phyloP scores from a whole-genome alignment of 441 rosid species.

The Erysimum cheiri region DNA sequence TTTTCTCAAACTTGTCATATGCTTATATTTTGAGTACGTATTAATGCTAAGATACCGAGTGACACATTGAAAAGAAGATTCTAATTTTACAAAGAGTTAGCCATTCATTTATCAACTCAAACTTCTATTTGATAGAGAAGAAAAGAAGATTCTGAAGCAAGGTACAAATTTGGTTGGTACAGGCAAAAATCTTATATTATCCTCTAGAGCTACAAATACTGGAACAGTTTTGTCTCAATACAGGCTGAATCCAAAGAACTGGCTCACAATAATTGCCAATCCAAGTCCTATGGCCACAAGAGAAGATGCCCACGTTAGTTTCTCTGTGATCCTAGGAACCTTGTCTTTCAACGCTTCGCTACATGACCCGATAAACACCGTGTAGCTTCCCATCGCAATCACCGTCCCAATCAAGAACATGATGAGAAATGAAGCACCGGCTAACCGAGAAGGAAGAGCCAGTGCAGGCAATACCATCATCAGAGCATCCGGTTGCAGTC shows the following conservation, averaged over 20 bases:
- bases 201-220: constrained; percentile 31
- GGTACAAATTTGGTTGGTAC: constrained; percentile 26
- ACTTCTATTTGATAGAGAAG: constrained; percentile 14
- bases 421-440: constrained; percentile 85
- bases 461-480: constrained; percentile 98
- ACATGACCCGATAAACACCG: constrained; percentile 88
- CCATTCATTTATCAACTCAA: constrained; percentile 1
- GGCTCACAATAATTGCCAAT: constrained; percentile 79
- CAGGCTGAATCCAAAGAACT: constrained; percentile 82
- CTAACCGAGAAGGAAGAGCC: constrained; percentile 89
- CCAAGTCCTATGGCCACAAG: constrained; percentile 88
- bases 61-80: too few species aligned
- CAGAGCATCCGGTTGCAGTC: constrained; percentile 92
- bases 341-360: constrained; percentile 86
- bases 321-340: constrained; percentile 91
- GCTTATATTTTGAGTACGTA: too few species aligned
- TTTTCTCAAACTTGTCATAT: too few species aligned
- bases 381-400: constrained; percentile 94
- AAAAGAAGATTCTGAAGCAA: constrained; percentile 22
- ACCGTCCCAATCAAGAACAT: constrained; percentile 94
- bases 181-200: constrained; percentile 22
- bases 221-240: constrained; percentile 45
- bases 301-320: constrained; percentile 96
- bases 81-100: too few species aligned
- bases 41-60: too few species aligned